Percentiles rank a stretch among this genome's conserved stretches.
phyloP scores from a whole-genome alignment of 345 rosid genomes.

The Lepidium africanum region DNA sequence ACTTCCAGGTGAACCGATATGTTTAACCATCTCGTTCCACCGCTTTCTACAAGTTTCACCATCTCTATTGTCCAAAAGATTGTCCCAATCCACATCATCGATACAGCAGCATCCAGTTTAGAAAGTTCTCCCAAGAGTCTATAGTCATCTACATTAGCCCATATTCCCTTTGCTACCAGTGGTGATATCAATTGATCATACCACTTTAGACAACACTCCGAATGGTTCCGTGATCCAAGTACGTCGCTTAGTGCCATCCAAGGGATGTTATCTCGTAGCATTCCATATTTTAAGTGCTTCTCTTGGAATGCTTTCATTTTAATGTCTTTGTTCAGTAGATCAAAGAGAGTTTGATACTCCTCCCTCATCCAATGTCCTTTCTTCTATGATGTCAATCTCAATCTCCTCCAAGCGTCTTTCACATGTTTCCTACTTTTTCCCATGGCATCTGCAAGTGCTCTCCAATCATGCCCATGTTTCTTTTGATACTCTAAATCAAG shows the following conservation, averaged over 20 bases:
- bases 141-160: conserved; percentile 77
- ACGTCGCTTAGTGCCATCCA: conserved; percentile 69
- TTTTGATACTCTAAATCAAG: conserved; percentile 31
- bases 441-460: conserved; percentile 42
- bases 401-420: conserved; percentile 68
- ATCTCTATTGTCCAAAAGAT: conserved; percentile 48
- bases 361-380: conserved; percentile 59
- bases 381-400: conserved; percentile 30
- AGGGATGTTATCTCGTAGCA: conserved; percentile 62
- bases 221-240: conserved; percentile 33
- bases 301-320: conserved; percentile 41
- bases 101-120: conserved; percentile 61
- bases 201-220: conserved; percentile 56
- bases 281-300: conserved; percentile 55
- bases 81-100: conserved; percentile 82
- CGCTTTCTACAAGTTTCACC: conserved; percentile 58
- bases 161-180: conserved; percentile 54
- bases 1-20: conserved; percentile 34
- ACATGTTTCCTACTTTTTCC: conserved; percentile 67
- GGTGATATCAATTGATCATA: conserved; percentile 50
- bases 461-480: conserved; percentile 66
- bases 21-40: conserved; percentile 65
- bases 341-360: conserved; percentile 63
- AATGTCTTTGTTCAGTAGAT: conserved; percentile 59
- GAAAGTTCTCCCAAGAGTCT: conserved; percentile 44